Evolutionary conservation across 192 early-diverging fungal genomes (phyloP).

Genomic region (Spinellus fusiger): DNA sequence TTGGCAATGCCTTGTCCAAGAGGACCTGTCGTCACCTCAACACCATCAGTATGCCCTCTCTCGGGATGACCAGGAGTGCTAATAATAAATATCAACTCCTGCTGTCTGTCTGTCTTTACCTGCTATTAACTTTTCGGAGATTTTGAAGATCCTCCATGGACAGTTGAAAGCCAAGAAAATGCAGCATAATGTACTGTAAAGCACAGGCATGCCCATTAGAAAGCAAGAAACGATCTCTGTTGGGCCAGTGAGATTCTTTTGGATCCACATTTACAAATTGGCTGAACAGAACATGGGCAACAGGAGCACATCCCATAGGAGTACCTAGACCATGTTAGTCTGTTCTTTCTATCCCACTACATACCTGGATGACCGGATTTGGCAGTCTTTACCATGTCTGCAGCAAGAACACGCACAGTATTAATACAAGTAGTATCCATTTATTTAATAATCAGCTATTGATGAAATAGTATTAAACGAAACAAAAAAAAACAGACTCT

Average conservation of each 20-base stretch:
- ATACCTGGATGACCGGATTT: slow-evolving; percentile 92
- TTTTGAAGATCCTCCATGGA: slow-evolving; percentile 85
- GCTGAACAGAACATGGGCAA: slow-evolving; percentile 88
- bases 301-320: slow-evolving; percentile 96
- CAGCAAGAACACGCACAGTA: slow-evolving; percentile 85
- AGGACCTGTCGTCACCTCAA: slow-evolving; percentile 97
- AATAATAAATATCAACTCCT: slow-evolving; percentile 50
- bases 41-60: slow-evolving; percentile 71
- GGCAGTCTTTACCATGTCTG: slow-evolving; percentile 81
- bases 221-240: slow-evolving; percentile 95
- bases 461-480: neutral
- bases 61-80: slow-evolving; percentile 98
- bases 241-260: slow-evolving; percentile 80
- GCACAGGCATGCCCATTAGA: slow-evolving; percentile 96
- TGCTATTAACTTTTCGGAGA: slow-evolving; percentile 76
- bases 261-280: slow-evolving; percentile 78
- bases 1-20: slow-evolving; percentile 91
- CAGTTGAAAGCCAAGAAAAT: slow-evolving; percentile 83
- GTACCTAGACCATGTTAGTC: slow-evolving; percentile 50
- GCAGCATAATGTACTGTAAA: slow-evolving; percentile 86
- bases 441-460: neutral
- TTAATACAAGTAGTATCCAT: slow-evolving; percentile 53
- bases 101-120: slow-evolving; percentile 72
- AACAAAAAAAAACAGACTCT: neutral
- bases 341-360: neutral